Percentiles rank a stretch among this genome's conserved stretches.
Conservation (phyloP, 768 basidiomycete genomes). For the Mycena vulgaris region DNA sequence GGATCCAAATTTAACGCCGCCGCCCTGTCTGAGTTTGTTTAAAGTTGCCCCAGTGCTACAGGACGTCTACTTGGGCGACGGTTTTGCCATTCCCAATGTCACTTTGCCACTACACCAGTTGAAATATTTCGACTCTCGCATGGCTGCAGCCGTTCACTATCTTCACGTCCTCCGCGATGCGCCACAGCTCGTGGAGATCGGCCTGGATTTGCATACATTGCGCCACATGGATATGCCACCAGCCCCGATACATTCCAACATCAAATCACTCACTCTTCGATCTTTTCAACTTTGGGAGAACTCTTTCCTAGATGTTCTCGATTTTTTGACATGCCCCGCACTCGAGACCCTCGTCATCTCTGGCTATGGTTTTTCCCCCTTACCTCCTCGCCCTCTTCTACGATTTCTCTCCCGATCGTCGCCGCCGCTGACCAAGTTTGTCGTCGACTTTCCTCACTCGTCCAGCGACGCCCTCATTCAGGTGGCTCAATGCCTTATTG, state of each 20-base stretch:
- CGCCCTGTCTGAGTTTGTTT: constrained; percentile 2
- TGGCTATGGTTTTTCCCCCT: not conserved
- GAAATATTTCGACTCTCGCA: constrained; percentile 15
- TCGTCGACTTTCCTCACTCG: not conserved
- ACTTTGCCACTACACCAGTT: constrained; percentile 7
- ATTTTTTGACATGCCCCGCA: constrained; percentile 12
- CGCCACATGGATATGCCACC: not conserved
- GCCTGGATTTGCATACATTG: not conserved
- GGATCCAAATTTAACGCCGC: not conserved
- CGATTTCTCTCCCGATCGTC: constrained; percentile 11
- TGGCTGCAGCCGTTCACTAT: not conserved
- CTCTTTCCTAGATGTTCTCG: not conserved
- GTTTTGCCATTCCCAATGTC: not conserved
- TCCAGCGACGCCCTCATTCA: not conserved
- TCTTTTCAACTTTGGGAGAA: not conserved
- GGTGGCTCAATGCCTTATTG: not conserved
- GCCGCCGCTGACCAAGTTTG: constrained; percentile 3
- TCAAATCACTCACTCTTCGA: constrained; percentile 4
- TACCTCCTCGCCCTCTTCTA: not conserved
- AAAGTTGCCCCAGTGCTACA: constrained; percentile 8
- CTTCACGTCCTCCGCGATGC: not conserved
- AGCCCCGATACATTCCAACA: not conserved
- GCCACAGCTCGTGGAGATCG: not conserved
- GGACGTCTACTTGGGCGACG: constrained; percentile 8
- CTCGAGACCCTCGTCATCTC: constrained; percentile 11